Evolutionary conservation across 176 grass and related monocot species (phyloP), one percentile per base, ranked within the genome.

Genomic region (Triticum timopheevii): DNA sequence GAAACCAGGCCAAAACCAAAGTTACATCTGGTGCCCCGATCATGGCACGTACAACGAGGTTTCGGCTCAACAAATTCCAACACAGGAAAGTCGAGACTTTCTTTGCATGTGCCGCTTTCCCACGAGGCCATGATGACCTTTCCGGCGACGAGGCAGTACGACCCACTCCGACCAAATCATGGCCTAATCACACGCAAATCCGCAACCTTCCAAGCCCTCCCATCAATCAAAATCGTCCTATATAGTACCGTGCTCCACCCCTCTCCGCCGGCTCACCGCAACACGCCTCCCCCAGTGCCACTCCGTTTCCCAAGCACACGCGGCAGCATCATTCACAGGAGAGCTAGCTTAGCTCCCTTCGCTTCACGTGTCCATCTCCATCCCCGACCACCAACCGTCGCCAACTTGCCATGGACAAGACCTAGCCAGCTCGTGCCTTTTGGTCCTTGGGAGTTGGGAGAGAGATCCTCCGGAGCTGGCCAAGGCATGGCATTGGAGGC

Each of bases 401-500:
- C 47, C 50, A 17, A 13, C 65, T 73, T 45, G 33, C 58, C 76
- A 91, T 91, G 89, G 89, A 56, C 22, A 81, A 39, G 64, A 50
- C 38, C 79, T 72, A 76, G 59, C 64, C 16, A 59, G 69, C 83
- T 70, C 40, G 54, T 0, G 17, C 4, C 27, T 33, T 78, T 82
- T 54, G 63, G 24, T 65, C 69, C 40, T 82, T 62, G 81, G 64
- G 25, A 67, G 44, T 68, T 2, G 89, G 40, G 76, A 24, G 89
- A 27, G 89, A 34, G 81, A 70, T 59, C 69, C 56, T 31, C 56
- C 56, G 42, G 76, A 69, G 44, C 44, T 31, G 61, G 44, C 44
- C 27, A 19, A 54, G 80, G 85, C 22, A 96, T 98, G 97, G 97
- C 97, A 69, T 85, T 93, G 77, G 94, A 98, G 85, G 87, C 97